A percentile compares a stretch with the other conserved stretches of the same genome.
phyloP scores from a whole-genome alignment of 805 yeast genomes.

The Monosporozyma aerobia region DNA sequence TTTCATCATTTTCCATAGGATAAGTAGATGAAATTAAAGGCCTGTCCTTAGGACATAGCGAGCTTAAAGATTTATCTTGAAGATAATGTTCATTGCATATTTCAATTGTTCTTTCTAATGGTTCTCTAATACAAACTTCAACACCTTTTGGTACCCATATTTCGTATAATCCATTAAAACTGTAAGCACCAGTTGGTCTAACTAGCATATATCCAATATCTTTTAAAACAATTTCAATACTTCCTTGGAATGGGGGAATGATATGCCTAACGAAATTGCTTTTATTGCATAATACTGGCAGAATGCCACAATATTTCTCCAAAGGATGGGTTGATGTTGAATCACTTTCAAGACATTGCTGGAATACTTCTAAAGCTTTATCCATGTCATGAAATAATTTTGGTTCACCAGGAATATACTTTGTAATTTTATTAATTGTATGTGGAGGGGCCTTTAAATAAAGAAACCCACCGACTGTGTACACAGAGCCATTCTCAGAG shows the following conservation, averaged over 20 bases:
- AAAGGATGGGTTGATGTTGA: constrained; percentile 24
- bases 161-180: constrained; percentile 33
- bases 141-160: constrained; percentile 50
- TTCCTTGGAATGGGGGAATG: constrained; percentile 64
- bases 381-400: constrained; percentile 28
- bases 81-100: constrained; percentile 29
- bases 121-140: constrained; percentile 45
- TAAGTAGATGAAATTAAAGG: constrained; percentile 24
- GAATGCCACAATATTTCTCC: constrained; percentile 25
- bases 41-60: constrained; percentile 19
- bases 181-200: constrained; percentile 46
- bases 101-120: constrained; percentile 30
- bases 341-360: constrained; percentile 9
- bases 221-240: constrained; percentile 54
- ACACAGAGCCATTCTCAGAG: constrained; percentile 31
- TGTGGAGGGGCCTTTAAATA: constrained; percentile 46
- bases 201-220: constrained; percentile 57
- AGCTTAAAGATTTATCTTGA: constrained; percentile 25
- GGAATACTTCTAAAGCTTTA: constrained; percentile 27
- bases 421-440: constrained; percentile 40
- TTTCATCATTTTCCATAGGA: constrained; percentile 18
- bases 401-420: constrained; percentile 36
- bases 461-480: constrained; percentile 54
- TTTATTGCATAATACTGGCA: constrained; percentile 7
- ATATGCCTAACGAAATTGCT: constrained; percentile 36